Evolutionary conservation across 192 early-diverging fungal genomes (phyloP), one percentile per base, ranked within the genome.

Genomic region (Ambispora gerdemannii): DNA sequence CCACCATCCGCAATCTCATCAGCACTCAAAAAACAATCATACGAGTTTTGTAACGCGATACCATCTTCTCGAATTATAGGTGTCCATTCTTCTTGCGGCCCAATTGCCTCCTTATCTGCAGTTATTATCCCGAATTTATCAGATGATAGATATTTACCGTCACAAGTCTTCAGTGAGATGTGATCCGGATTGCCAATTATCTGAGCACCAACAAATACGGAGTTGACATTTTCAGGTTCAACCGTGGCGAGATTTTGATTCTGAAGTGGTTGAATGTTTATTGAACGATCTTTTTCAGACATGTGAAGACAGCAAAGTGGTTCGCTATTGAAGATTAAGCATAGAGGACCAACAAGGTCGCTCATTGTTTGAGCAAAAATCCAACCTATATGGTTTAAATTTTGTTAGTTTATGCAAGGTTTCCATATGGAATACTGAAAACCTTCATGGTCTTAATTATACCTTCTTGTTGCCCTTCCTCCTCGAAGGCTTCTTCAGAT

Each of bases 81-180:
- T 35, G 81, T 81, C 90, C 89, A 93, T 74, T 93, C 92, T 71
- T 94, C 91, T 47, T 81, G 77, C n/a, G 85, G 87, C 0, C 91
- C 89, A 34, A 92, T 89, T 0, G 91, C 92, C 66, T 93, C 90
- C 30, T 77, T 67, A 20, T 89, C 86, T 25, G 84, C 85, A 4
- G 79, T 66, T 4, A 91, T 89, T n/a, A 89, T 82, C 6, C 91
- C 92, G 76, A 94, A 88, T 51, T 91, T 90, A 82, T 94, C 92
- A 3, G 83, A 80, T 20, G 86, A 78, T 15, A 93, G 76, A 74
- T 92, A 93, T 62, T 82, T 82, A 33, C 87, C 88, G 36, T 78
- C 76, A 22, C 76, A 83, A 0, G 87, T 83, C 60, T 89, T 90
- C 66, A 92, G 69, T 3, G 85, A 80, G 25, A 86, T 69, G 30